Evolutionary conservation across 2,329 filamentous ascomycete genomes (phyloP).

Genomic region (Cordyceps cateniannulata): DNA sequence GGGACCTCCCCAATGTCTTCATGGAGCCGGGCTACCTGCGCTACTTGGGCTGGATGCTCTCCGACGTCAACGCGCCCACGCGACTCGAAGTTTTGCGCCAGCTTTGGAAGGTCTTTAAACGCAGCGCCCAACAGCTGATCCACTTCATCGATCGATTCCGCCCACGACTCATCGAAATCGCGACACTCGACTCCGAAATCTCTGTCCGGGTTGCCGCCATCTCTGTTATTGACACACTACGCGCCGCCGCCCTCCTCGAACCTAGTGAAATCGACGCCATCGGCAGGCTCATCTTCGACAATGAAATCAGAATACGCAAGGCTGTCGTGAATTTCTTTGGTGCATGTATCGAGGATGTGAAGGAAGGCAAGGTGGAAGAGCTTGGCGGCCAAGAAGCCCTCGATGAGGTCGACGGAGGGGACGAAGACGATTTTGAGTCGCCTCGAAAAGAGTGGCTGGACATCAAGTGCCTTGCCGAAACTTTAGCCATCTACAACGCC

Average conservation of each 20-base stretch:
- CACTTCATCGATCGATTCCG: constrained; percentile 93
- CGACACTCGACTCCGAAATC: constrained; percentile 75
- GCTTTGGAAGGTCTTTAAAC: constrained; percentile 70
- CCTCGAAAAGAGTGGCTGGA: constrained; percentile 83
- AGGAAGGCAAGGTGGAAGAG: constrained; percentile 73
- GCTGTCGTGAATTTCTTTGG: constrained; percentile 88
- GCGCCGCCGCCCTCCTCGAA: constrained; percentile 79
- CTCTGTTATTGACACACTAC: constrained; percentile 72
- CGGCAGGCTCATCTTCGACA: constrained; percentile 82
- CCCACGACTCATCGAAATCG: constrained; percentile 84
- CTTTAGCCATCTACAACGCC: constrained; percentile 72
- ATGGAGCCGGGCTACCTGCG: constrained; percentile 86
- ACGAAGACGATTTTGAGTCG: constrained; percentile 70
- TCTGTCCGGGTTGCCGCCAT: constrained; percentile 75
- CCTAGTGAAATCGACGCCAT: constrained; percentile 86
- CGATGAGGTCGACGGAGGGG: constrained; percentile 65
- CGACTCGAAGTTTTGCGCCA: constrained; percentile 84
- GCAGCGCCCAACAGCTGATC: constrained; percentile 74
- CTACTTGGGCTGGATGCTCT: constrained; percentile 93
- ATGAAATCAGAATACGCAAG: constrained; percentile 76
- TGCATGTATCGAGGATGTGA: constrained; percentile 76
- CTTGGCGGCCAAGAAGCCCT: constrained; percentile 73
- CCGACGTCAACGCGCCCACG: constrained; percentile 67
- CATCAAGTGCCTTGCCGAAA: constrained; percentile 83
- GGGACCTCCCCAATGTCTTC: constrained; percentile 76